A percentile compares a stretch with the other conserved stretches of the same genome.
These are phyloP conservation scores for Lenwebbia sp. DNA, from an alignment of 345 rosid species.

Conservation along the genomic window DNA sequence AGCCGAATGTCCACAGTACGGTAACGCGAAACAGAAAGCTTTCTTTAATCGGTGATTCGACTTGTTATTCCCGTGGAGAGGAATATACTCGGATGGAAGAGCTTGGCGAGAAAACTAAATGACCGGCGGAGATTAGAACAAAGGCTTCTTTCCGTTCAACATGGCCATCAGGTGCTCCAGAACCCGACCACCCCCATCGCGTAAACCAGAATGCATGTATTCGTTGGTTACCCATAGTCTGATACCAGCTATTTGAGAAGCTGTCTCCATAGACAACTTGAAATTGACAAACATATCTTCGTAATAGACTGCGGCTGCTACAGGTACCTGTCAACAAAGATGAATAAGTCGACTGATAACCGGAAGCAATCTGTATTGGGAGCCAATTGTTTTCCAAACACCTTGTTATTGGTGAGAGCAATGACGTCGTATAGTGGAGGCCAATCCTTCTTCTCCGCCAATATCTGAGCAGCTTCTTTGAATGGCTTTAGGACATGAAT, in stretches of 20 bases:
- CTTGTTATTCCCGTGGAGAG: neutral
- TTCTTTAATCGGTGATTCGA: neutral
- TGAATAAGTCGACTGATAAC: neutral
- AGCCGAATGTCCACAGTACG: neutral
- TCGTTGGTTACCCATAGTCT: slow-evolving; percentile 82
- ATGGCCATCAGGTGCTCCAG: slow-evolving; percentile 75
- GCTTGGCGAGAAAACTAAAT: neutral
- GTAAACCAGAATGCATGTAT: slow-evolving; percentile 91
- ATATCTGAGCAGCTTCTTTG: slow-evolving; percentile 49
- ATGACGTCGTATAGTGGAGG: slow-evolving; percentile 47
- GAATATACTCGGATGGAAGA: neutral
- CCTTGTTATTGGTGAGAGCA: slow-evolving; percentile 52
- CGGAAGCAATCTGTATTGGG: neutral
- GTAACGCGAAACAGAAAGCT: neutral
- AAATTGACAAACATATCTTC: slow-evolving; percentile 88
- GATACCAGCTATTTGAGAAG: slow-evolving; percentile 54
- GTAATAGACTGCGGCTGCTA: slow-evolving; percentile 80
- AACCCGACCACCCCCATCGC: slow-evolving; percentile 63
- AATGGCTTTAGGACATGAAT: slow-evolving; percentile 59
- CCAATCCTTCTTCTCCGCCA: slow-evolving; percentile 86
- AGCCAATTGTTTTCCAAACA: neutral
- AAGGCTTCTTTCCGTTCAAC: slow-evolving; percentile 71
- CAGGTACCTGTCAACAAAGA: slow-evolving; percentile 50
- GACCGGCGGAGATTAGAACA: slow-evolving; percentile 24
- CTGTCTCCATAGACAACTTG: slow-evolving; percentile 75